Evolutionary conservation across 805 yeast species (phyloP).

Genomic region (Candida ponderosae): DNA sequence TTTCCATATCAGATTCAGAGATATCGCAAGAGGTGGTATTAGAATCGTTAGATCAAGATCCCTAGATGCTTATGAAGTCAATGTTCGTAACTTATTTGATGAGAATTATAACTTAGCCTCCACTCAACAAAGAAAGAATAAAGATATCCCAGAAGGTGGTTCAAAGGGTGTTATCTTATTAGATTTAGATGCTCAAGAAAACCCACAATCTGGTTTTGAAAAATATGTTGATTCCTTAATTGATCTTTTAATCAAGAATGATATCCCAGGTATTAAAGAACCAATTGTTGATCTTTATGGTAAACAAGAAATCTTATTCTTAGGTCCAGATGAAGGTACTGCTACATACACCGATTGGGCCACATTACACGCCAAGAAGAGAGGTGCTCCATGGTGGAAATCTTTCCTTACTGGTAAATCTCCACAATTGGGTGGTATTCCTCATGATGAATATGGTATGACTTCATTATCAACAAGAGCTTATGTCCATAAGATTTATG

Average conservation of each 20-base stretch:
- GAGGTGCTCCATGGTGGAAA: slow-evolving; percentile 98
- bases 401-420: slow-evolving; percentile 96
- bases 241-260: slow-evolving; percentile 69
- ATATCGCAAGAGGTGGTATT: slow-evolving; percentile 97
- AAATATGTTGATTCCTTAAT: slow-evolving; percentile 89
- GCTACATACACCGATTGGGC: slow-evolving; percentile 98
- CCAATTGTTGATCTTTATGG: slow-evolving; percentile 77
- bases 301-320: slow-evolving; percentile 82
- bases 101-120: slow-evolving; percentile 94
- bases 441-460: slow-evolving; percentile 98
- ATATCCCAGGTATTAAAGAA: slow-evolving; percentile 71
- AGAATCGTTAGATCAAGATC: slow-evolving; percentile 88
- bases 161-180: slow-evolving; percentile 93
- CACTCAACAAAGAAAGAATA: slow-evolving; percentile 94
- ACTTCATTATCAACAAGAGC: slow-evolving; percentile 92
- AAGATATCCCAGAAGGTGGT: slow-evolving; percentile 99
- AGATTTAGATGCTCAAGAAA: slow-evolving; percentile 61
- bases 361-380: slow-evolving; percentile 79
- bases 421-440: slow-evolving; percentile 90
- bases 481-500: slow-evolving; percentile 80
- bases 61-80: slow-evolving; percentile 74
- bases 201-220: slow-evolving; percentile 78
- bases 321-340: slow-evolving; percentile 99
- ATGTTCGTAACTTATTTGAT: slow-evolving; percentile 84
- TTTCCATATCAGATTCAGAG: slow-evolving; percentile 94